These are phyloP conservation scores for Suillus subaureus DNA, from an alignment of 768 basidiomycete species.

Conservation along the genomic window DNA sequence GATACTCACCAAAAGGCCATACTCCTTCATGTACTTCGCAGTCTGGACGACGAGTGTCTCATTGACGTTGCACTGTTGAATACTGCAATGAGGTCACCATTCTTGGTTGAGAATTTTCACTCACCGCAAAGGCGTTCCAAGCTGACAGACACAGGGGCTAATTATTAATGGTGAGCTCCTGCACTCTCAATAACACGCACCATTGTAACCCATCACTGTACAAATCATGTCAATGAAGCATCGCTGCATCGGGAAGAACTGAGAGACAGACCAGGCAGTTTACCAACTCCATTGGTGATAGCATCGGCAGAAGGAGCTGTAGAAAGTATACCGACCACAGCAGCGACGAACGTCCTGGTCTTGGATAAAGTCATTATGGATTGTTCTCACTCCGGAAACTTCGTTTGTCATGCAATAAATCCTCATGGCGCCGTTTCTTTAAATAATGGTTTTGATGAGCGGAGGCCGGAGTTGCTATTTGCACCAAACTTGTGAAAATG, in stretches of 20 bases:
- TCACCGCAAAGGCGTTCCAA: conserved; percentile 67
- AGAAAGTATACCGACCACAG: conserved; percentile 16
- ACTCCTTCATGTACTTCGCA: conserved; percentile 51
- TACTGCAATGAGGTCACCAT: conserved; percentile 5
- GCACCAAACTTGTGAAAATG: conserved; percentile 1
- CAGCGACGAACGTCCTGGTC: conserved; percentile 8
- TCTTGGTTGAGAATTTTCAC: conserved; percentile 14
- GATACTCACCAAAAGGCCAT: conserved; percentile 48
- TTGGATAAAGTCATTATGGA: conserved; percentile 17
- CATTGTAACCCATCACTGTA: conserved; percentile 35
- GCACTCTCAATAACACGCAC: conserved; percentile 10
- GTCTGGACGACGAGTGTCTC: conserved; percentile 53
- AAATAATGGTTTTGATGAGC: conserved; percentile 17
- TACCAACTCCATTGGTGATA: conserved; percentile 33
- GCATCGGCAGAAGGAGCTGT: conserved; percentile 18
- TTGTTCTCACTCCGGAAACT: background rate
- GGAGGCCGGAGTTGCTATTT: conserved; percentile 9
- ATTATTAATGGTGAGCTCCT: background rate
- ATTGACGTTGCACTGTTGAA: conserved; percentile 55
- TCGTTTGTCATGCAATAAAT: background rate
- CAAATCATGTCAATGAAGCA: conserved; percentile 11
- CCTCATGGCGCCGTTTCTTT: background rate
- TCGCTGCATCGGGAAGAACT: background rate
- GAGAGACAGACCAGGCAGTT: conserved; percentile 29
- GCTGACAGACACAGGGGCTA: conserved; percentile 37